These are phyloP conservation scores for Leccinum pallidistipes DNA, from an alignment of 1,284 basidiomycete species.

Conservation along the genomic window DNA sequence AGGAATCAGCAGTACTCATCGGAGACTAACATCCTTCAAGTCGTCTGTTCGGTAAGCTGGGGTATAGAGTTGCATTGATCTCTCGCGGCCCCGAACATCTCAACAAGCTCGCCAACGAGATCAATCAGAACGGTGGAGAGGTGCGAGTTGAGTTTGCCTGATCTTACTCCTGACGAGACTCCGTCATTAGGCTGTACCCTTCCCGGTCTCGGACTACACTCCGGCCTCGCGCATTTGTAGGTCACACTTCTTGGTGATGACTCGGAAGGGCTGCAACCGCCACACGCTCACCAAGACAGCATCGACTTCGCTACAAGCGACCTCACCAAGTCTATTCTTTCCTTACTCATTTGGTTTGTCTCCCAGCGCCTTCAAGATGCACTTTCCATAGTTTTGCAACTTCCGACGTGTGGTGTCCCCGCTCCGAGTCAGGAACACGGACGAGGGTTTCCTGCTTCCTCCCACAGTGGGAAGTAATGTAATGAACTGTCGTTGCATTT, in stretches of 20 bases:
- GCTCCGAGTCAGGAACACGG: conserved; percentile 3
- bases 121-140: conserved; percentile 59
- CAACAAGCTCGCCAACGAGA: conserved; percentile 52
- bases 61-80: conserved; percentile 69
- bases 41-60: conserved; percentile 60
- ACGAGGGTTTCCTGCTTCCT: conserved; percentile 4
- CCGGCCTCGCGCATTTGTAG: conserved; percentile 36
- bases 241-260: too few relatives aligned
- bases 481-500: too few relatives aligned
- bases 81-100: conserved; percentile 58
- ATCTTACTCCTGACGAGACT: not conserved
- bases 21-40: conserved; percentile 36
- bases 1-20: not conserved
- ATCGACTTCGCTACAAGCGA: conserved; percentile 22
- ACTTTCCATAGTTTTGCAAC: conserved; percentile 2
- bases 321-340: conserved; percentile 18
- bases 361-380: not conserved
- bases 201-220: conserved; percentile 59
- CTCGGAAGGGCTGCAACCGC: not conserved
- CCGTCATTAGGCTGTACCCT: conserved; percentile 47
- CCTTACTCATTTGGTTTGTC: conserved; percentile 14
- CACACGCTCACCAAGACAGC: conserved; percentile 1
- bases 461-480: too few relatives aligned
- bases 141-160: conserved; percentile 34
- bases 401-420: conserved; percentile 4